Percentiles rank a stretch among this genome's conserved stretches.
Conservation (phyloP, 352 stramenopile genomes). For the Phytophthora citrophthora region DNA sequence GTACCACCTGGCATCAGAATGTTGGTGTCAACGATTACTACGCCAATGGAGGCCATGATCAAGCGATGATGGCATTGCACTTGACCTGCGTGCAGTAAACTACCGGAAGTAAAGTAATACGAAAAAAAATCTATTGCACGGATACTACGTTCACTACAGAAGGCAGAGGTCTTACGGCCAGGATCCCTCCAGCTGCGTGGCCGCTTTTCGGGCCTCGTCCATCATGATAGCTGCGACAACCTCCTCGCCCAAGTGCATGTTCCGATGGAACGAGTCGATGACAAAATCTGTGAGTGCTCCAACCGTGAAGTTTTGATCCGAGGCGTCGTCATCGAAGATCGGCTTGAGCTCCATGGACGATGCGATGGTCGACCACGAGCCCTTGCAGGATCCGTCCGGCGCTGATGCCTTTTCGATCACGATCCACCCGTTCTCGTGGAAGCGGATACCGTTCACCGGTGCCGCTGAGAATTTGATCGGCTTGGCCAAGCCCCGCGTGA, state of each 20-base stretch:
- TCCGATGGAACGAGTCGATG: conserved; percentile 44
- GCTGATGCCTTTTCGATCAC: conserved; percentile 38
- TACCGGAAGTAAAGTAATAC: background rate
- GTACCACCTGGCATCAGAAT: conserved; percentile 8
- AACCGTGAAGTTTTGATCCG: conserved; percentile 38
- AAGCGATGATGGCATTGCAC: conserved; percentile 23
- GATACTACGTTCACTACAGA: conserved; percentile 6
- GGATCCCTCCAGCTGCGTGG: conserved; percentile 6
- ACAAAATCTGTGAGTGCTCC: conserved; percentile 41
- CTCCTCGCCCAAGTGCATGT: conserved; percentile 36
- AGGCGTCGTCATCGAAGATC: conserved; percentile 33
- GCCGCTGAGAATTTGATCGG: conserved; percentile 49
- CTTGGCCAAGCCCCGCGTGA: conserved; percentile 49
- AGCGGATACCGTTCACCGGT: conserved; percentile 45
- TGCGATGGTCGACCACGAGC: conserved; percentile 30
- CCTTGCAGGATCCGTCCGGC: conserved; percentile 10
- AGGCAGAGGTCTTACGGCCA: conserved; percentile 16
- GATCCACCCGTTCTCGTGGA: conserved; percentile 53
- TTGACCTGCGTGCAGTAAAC: background rate
- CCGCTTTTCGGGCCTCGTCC: conserved; percentile 30
- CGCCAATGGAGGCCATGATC: conserved; percentile 11
- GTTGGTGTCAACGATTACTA: conserved; percentile 24
- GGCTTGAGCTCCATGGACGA: conserved; percentile 36
- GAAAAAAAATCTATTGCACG: conserved; percentile 27
- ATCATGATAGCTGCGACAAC: conserved; percentile 36